Percentiles rank a stretch among this genome's conserved stretches.
Conservation (phyloP, 106 monocot genomes). For the Xerophyta viscosa region DNA sequence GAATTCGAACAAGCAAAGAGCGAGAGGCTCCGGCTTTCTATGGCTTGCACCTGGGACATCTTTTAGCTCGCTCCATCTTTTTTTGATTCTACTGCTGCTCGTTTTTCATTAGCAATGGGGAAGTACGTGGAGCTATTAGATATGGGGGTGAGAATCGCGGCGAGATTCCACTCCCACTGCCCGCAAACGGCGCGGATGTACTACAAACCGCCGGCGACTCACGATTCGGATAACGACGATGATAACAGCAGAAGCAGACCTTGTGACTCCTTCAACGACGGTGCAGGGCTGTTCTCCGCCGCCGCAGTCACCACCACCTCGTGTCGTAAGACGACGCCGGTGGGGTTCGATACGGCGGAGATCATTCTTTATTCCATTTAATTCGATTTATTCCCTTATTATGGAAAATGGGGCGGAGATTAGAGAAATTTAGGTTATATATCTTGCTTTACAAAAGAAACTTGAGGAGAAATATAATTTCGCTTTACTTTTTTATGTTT, state of each 20-base stretch:
- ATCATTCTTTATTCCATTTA: slow-evolving; percentile 21
- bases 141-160: slow-evolving; percentile 62
- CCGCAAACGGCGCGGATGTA: slow-evolving; percentile 80
- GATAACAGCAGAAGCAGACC: not conserved
- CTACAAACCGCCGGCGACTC: slow-evolving; percentile 54
- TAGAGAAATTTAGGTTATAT: too few species aligned
- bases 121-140: slow-evolving; percentile 71
- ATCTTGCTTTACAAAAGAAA: too few species aligned
- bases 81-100: not conserved
- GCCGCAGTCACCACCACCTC: too few species aligned
- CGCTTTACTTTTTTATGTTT: too few species aligned
- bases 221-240: slow-evolving; percentile 1
- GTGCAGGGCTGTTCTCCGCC: too few species aligned
- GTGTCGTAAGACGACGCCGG: not conserved
- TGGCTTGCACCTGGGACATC: not conserved
- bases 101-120: slow-evolving; percentile 22
- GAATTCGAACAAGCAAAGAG: too few species aligned
- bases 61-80: not conserved
- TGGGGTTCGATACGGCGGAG: slow-evolving; percentile 15
- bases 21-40: not conserved
- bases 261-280: not conserved
- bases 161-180: too few species aligned
- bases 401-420: too few species aligned
- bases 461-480: too few species aligned
- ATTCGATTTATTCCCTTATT: too few species aligned